Conservation (phyloP, 2,329 filamentous ascomycete species). For the Xylaria sp. region DNA sequence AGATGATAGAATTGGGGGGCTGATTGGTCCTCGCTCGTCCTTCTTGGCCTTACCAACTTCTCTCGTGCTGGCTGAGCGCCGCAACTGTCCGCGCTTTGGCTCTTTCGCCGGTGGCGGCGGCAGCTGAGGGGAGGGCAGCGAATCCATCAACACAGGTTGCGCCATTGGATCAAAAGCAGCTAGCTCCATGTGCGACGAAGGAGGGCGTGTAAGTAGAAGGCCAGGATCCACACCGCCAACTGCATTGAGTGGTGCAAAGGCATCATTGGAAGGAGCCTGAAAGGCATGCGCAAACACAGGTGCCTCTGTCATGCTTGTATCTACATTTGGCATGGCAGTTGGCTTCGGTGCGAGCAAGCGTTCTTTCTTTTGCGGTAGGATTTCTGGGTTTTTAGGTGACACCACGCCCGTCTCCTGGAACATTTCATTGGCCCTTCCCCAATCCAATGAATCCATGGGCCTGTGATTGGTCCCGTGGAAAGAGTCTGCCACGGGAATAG, state of each 20-base stretch:
- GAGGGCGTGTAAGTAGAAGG: conserved; percentile 65
- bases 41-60: conserved; percentile 57
- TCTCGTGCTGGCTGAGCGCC: conserved; percentile 59
- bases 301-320: conserved; percentile 53
- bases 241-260: conserved; percentile 60
- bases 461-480: conserved; percentile 60
- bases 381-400: conserved; percentile 53
- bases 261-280: conserved; percentile 59
- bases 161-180: conserved; percentile 51
- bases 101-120: conserved; percentile 45
- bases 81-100: conserved; percentile 53
- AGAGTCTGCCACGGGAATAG: conserved; percentile 55
- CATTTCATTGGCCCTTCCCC: conserved; percentile 65
- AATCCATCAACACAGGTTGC: conserved; percentile 45
- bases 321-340: conserved; percentile 52
- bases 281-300: conserved; percentile 57
- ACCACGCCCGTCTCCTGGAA: conserved; percentile 61
- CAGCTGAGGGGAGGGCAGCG: conserved; percentile 45
- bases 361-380: conserved; percentile 55
- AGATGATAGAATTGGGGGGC: conserved; percentile 64
- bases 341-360: conserved; percentile 64
- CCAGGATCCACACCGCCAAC: conserved; percentile 67
- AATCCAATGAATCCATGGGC: conserved; percentile 65
- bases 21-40: conserved; percentile 56
- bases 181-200: conserved; percentile 59